Evolutionary conservation across 305 asterid species (phyloP).

Genomic region (Fraxinus floribunda): DNA sequence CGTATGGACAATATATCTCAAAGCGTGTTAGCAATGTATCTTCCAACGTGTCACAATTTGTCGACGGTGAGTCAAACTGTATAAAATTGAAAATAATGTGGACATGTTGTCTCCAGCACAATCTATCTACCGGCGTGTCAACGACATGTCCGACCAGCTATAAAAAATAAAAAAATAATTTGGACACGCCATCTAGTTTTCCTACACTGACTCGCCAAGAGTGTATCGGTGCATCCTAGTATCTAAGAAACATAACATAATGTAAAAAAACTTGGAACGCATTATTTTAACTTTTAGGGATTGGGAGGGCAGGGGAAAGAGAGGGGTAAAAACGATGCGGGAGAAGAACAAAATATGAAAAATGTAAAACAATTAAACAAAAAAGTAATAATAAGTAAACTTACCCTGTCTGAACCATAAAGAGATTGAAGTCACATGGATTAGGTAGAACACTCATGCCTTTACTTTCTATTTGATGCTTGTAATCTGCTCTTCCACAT

Average conservation of each 20-base stretch:
- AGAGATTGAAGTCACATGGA: conserved; percentile 87
- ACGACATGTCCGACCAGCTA: not conserved
- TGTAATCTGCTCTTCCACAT: conserved; percentile 60
- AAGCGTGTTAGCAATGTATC: not conserved
- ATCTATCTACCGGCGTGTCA: not conserved
- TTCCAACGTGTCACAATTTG: not conserved
- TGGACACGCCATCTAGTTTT: not conserved
- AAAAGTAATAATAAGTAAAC: not conserved
- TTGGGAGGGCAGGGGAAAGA: not conserved
- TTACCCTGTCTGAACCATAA: conserved; percentile 96
- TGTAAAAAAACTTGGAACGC: not conserved
- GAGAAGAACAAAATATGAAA: not conserved
- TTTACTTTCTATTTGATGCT: conserved; percentile 76
- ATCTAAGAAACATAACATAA: not conserved
- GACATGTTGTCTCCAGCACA: not conserved
- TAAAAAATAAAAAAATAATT: not conserved
- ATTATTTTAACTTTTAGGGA: not conserved
- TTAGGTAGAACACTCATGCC: conserved; percentile 93
- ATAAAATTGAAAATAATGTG: not conserved
- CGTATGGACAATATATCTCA: not conserved
- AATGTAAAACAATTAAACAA: not conserved
- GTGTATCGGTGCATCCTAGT: not conserved
- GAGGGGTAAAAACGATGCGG: not conserved
- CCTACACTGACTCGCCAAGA: not conserved
- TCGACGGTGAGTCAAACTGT: not conserved